Conservation (phyloP, 768 basidiomycete genomes). For the Nevesoporus exiguus region DNA sequence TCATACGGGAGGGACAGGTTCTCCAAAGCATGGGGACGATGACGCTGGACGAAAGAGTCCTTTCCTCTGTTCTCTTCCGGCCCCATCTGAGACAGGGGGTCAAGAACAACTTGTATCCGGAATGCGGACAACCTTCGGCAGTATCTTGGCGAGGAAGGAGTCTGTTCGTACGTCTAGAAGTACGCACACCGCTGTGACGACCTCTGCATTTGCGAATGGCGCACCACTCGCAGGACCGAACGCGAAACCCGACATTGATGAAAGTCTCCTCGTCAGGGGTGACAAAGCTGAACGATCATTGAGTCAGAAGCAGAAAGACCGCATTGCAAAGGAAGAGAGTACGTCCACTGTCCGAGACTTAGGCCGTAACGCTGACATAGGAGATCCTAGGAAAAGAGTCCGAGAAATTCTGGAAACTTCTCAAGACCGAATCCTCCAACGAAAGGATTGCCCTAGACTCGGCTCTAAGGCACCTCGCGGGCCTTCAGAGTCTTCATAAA, state of each 20-base stretch:
- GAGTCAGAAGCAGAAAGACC: constrained; percentile 48
- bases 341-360: constrained; percentile 10
- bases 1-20: neutral
- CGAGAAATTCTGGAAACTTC: constrained; percentile 62
- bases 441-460: constrained; percentile 61
- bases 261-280: constrained; percentile 39
- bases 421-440: constrained; percentile 63
- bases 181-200: constrained; percentile 6
- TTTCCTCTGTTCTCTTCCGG: constrained; percentile 27
- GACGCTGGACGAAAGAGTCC: constrained; percentile 3
- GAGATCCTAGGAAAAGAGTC: constrained; percentile 49
- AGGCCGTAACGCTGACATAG: neutral
- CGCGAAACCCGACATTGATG: constrained; percentile 40
- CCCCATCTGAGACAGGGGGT: constrained; percentile 5
- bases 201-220: constrained; percentile 48
- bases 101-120: constrained; percentile 1
- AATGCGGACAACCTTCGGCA: neutral
- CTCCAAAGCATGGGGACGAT: neutral
- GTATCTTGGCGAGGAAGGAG: constrained; percentile 11
- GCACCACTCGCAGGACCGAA: constrained; percentile 50
- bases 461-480: constrained; percentile 61
- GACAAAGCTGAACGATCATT: constrained; percentile 46
- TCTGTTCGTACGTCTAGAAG: constrained; percentile 26
- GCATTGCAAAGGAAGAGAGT: constrained; percentile 54
- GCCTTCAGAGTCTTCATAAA: constrained; percentile 70